These are phyloP conservation scores for Aspergillus novoparasiticus DNA, from an alignment of 2,329 filamentous ascomycete genomes.

Conservation along the genomic window DNA sequence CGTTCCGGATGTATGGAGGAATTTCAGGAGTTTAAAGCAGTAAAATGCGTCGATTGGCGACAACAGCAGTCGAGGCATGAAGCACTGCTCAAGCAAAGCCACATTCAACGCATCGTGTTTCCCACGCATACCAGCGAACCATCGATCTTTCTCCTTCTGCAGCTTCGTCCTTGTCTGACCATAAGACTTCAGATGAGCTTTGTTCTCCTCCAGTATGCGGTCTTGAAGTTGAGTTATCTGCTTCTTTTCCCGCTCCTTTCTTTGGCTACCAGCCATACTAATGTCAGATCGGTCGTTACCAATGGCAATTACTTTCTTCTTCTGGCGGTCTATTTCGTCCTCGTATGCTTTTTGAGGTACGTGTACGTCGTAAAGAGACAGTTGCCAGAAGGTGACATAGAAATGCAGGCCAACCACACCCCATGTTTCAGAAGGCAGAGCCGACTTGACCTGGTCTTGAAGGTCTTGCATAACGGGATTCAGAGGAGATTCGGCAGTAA, in stretches of 20 bases:
- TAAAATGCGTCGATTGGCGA: conserved; percentile 89
- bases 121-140: conserved; percentile 70
- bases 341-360: conserved; percentile 78
- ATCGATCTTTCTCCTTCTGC: conserved; percentile 72
- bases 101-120: conserved; percentile 71
- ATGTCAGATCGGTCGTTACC: conserved; percentile 73
- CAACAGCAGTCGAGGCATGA: conserved; percentile 82
- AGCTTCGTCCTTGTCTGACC: conserved; percentile 69
- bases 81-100: conserved; percentile 82
- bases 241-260: conserved; percentile 71
- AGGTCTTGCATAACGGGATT: conserved; percentile 74
- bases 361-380: conserved; percentile 78
- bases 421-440: conserved; percentile 66
- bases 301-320: conserved; percentile 67
- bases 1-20: conserved; percentile 80
- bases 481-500: conserved; percentile 51
- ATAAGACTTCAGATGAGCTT: conserved; percentile 68
- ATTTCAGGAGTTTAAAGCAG: conserved; percentile 81
- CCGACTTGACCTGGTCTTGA: conserved; percentile 66
- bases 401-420: conserved; percentile 75
- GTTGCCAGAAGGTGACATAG: conserved; percentile 89
- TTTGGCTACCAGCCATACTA: conserved; percentile 64
- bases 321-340: conserved; percentile 69
- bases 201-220: conserved; percentile 72
- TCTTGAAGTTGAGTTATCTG: conserved; percentile 69